Percentiles rank a stretch among this genome's conserved stretches.
These are phyloP conservation scores for Gracilaria domingensis DNA, from an alignment of 23 red algal genomes.

Conservation along the genomic window DNA sequence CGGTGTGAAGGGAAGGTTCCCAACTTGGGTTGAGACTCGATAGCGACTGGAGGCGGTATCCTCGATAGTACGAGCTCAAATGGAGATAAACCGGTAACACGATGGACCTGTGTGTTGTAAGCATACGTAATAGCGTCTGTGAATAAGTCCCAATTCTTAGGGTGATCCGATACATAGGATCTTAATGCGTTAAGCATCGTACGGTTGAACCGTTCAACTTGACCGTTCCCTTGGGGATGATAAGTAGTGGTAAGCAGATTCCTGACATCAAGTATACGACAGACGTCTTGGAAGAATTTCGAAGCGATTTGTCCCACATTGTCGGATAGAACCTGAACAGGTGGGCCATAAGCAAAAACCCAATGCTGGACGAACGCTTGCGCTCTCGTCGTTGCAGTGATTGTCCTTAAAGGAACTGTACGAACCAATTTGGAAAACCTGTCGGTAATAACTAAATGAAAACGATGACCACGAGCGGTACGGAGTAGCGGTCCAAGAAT, in stretches of 20 bases:
- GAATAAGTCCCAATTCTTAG: not conserved
- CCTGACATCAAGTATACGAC: not conserved
- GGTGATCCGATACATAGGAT: not conserved
- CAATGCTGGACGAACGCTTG: not conserved
- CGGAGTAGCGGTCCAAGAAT: too few relatives aligned
- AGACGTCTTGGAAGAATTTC: constrained; percentile 27
- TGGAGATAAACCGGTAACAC: not conserved
- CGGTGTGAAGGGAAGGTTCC: too few relatives aligned
- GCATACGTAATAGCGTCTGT: not conserved
- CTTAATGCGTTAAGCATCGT: not conserved
- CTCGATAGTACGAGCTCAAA: not conserved
- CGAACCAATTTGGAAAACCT: too few relatives aligned
- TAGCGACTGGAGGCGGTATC: not conserved
- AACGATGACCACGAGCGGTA: too few relatives aligned
- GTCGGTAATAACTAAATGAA: too few relatives aligned
- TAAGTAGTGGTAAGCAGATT: constrained; percentile 6
- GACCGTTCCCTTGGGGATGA: constrained; percentile 26
- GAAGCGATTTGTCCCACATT: constrained; percentile 22
- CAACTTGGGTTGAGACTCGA: too few relatives aligned
- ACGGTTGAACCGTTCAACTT: constrained; percentile 31
- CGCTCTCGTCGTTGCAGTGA: not conserved
- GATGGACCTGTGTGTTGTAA: not conserved
- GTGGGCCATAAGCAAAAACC: not conserved
- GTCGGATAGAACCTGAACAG: not conserved
- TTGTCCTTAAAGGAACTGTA: not conserved